Conservation (phyloP, 2,329 filamentous ascomycete genomes). For the Aspergillus tanneri region DNA sequence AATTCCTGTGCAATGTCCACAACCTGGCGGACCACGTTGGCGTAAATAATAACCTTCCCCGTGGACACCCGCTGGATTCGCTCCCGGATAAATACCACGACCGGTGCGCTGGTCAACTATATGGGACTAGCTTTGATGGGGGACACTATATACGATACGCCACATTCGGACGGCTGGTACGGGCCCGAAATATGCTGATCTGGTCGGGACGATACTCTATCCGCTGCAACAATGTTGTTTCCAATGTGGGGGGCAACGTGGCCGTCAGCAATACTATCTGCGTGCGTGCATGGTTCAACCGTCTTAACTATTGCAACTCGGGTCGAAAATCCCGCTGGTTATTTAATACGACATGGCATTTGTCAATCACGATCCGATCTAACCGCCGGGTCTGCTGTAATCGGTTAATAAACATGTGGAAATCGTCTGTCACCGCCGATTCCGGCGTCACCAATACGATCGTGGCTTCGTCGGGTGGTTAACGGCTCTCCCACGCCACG, state of each 20-base stretch:
- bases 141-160: slow-evolving; percentile 8
- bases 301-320: not conserved
- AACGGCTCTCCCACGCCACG: slow-evolving; percentile 9
- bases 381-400: not conserved
- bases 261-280: slow-evolving; percentile 15
- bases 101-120: not conserved
- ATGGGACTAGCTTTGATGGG: not conserved
- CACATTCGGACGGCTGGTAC: slow-evolving; percentile 4
- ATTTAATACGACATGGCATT: slow-evolving; percentile 15
- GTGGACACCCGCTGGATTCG: not conserved
- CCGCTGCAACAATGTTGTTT: slow-evolving; percentile 1
- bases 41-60: not conserved
- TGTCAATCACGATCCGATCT: slow-evolving; percentile 9
- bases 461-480: slow-evolving; percentile 2
- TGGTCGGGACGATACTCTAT: not conserved
- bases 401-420: slow-evolving; percentile 5
- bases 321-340: slow-evolving; percentile 3
- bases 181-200: slow-evolving; percentile 1
- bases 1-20: not conserved
- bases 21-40: not conserved
- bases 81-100: not conserved
- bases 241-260: slow-evolving; percentile 10
- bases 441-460: slow-evolving; percentile 14
- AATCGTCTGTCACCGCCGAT: not conserved
- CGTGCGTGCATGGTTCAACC: not conserved